Evolutionary conservation across 2,329 filamentous ascomycete species (phyloP).

Genomic region (Apiospora sp.): DNA sequence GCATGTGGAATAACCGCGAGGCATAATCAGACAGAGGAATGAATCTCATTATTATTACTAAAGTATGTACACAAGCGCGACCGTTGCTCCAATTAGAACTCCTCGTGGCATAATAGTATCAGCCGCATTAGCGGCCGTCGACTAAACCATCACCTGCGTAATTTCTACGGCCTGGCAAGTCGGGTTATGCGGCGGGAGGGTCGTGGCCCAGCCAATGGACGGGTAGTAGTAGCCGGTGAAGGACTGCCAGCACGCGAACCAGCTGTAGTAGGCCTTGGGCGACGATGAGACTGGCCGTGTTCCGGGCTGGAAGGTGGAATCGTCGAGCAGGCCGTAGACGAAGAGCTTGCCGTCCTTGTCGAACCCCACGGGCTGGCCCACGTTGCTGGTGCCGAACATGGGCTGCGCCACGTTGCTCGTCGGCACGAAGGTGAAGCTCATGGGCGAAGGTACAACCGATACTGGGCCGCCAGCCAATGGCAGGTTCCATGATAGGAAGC

Average conservation of each 20-base stretch:
- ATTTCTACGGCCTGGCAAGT: constrained; percentile 46
- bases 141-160: constrained; percentile 23
- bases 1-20: no score
- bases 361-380: constrained; percentile 41
- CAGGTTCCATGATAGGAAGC: constrained; percentile 42
- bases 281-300: constrained; percentile 26
- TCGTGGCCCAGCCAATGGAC: constrained; percentile 42
- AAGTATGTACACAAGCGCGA: not conserved
- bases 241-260: constrained; percentile 46
- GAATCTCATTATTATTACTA: not conserved
- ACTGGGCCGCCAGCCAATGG: constrained; percentile 28
- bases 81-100: not conserved
- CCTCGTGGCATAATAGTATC: not conserved
- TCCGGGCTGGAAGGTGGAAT: constrained; percentile 37
- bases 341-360: constrained; percentile 40
- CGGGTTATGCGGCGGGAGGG: constrained; percentile 43
- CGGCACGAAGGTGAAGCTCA: constrained; percentile 35
- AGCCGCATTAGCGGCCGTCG: no score
- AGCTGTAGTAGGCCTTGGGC: constrained; percentile 40
- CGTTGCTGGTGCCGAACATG: constrained; percentile 31
- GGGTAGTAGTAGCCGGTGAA: constrained; percentile 45
- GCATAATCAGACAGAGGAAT: not conserved
- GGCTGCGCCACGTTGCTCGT: constrained; percentile 44
- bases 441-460: constrained; percentile 31
- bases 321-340: constrained; percentile 42